Percentiles rank a stretch among this genome's conserved stretches.
These are phyloP conservation scores for Dendrobium catenatum DNA, from an alignment of 106 monocot species.

Conservation along the genomic window DNA sequence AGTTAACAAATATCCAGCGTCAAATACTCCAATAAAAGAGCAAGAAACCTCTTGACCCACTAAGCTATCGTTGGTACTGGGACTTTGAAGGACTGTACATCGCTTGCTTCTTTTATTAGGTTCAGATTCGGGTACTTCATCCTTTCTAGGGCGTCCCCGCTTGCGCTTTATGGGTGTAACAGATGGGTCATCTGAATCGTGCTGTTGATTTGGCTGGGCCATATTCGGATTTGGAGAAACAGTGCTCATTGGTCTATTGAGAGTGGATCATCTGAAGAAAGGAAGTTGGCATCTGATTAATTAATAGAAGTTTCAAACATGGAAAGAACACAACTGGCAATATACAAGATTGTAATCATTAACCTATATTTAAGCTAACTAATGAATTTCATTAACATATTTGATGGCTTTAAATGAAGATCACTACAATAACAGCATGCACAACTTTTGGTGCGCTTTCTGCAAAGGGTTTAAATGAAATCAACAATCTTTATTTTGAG, in stretches of 20 bases:
- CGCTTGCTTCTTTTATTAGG: conserved; percentile 11
- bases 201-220: conserved; percentile 14
- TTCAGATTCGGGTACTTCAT: conserved; percentile 25
- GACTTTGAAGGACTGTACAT: neutral
- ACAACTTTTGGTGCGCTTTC: no score
- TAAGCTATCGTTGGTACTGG: neutral
- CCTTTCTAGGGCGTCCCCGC: conserved; percentile 68
- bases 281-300: neutral
- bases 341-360: neutral
- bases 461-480: no score
- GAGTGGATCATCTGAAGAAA: neutral
- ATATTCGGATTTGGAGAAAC: conserved; percentile 1
- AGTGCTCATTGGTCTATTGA: neutral
- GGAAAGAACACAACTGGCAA: neutral
- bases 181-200: conserved; percentile 16
- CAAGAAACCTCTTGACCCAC: conserved; percentile 47
- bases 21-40: conserved; percentile 57
- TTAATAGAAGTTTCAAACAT: neutral
- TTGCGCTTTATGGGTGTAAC: conserved; percentile 35
- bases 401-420: neutral
- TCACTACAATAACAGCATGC: no score
- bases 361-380: neutral
- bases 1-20: conserved; percentile 61
- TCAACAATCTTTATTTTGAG: no score
- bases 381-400: neutral